Base-by-base conservation (phyloP, 306 rosid genomes). In the Quercus robur region DNA sequence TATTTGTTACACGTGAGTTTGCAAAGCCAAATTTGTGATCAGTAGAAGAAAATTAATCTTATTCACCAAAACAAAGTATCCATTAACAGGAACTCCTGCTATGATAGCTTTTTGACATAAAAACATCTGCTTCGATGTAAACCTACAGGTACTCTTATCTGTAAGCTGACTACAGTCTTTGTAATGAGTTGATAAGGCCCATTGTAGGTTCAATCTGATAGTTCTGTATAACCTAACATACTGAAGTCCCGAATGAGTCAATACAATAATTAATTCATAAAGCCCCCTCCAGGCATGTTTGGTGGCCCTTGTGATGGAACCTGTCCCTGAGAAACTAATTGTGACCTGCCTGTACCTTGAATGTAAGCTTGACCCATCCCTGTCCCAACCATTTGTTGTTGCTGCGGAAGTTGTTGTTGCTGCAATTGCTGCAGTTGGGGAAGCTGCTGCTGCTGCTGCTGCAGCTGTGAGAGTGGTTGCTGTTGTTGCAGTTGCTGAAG, bases 291-390 rank as follows among this genome's bases (percentile, higher is more conserved):
- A 74, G 95, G 81, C 62, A 95, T 86, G 86, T 86, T 90, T 9
- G 90, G 77, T 21, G 83, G 81, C 64, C 89, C 99, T 72, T 94
- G 98, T 3, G 96, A 91, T 73, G 94, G 72, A 57, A 88, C 94
- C 59, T 91, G 98, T 73, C 94, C 98, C 72, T 90, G 97, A 14
- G 98, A 76, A 78, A 93, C 94, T 86, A 93, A 28, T 21, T 95
- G 99, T 3, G 97, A 81, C 75, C 98, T 79, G 20, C 93, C 94
- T 5, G 91, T 85, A 68, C 97, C 98, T 89, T 93, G 99, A 80
- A 86, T 93, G 59, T 95, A 91, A 17, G 85, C 76, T 75, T 93
- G 98, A 80, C 93, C 79, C 81, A 95, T 91, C 71, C 98, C 98
- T 1, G 88, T 57, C 8, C 94, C 90, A 67, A 88, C 97, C 92